phyloP scores from a whole-genome alignment of 306 rosid genomes.

The Sicyos edulis region DNA sequence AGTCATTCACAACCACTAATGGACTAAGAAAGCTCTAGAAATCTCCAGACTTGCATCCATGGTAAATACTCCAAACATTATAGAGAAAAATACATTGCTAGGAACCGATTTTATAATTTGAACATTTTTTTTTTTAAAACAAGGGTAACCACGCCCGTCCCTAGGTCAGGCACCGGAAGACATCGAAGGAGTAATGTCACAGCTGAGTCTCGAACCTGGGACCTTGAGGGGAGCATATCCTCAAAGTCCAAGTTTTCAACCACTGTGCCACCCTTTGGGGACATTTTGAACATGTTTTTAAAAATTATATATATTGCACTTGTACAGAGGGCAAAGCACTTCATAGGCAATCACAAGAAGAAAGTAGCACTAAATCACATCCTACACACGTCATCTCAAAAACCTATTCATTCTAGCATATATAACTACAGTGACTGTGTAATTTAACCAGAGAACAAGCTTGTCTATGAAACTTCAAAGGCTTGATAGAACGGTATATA shows the following conservation, averaged over 20 bases:
- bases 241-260: no score
- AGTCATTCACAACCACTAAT: no score
- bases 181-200: no score
- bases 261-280: no score
- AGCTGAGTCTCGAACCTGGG: no score
- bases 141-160: no score
- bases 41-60: neutral
- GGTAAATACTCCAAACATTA: neutral
- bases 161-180: no score
- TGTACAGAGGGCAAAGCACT: conserved; percentile 19
- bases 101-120: neutral
- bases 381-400: neutral
- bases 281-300: neutral
- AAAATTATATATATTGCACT: conserved; percentile 13
- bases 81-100: neutral
- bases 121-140: no score
- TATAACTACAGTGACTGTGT: neutral
- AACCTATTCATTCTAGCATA: neutral
- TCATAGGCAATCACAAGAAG: conserved; percentile 22
- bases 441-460: neutral
- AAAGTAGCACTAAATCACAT: neutral
- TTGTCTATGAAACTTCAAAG: neutral
- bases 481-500: neutral
- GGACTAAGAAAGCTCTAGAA: neutral
- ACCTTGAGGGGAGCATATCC: no score